Conservation (phyloP, 192 early-diverging fungal genomes). For the Backusella mclennaniae region DNA sequence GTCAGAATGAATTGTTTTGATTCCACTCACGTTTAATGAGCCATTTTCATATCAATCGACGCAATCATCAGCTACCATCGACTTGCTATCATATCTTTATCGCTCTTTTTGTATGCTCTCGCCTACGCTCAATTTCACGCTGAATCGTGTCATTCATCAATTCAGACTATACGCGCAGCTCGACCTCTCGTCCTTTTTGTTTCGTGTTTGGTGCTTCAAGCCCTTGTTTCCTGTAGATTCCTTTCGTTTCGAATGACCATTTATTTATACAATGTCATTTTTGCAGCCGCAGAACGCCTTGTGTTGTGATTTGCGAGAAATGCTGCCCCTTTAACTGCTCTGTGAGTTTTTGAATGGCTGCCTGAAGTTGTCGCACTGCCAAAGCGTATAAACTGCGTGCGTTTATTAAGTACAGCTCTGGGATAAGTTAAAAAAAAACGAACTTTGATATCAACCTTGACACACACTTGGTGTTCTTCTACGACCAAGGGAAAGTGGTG, state of each 20-base stretch:
- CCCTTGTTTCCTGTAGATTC: constrained; percentile 45
- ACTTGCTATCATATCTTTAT: no score
- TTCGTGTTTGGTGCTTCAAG: constrained; percentile 29
- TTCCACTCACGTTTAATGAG: no score
- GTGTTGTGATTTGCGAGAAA: constrained; percentile 59
- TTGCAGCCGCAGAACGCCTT: constrained; percentile 43
- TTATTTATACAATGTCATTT: constrained; percentile 55
- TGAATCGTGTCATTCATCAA: no score
- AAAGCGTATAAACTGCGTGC: constrained; percentile 50
- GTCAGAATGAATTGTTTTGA: no score
- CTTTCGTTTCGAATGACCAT: constrained; percentile 52
- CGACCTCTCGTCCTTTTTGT: constrained; percentile 41
- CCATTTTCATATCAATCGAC: no score
- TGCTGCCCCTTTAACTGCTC: constrained; percentile 50
- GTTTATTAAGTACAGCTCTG: constrained; percentile 54
- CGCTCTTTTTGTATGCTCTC: no score
- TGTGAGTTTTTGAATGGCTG: constrained; percentile 35
- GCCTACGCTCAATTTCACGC: no score
- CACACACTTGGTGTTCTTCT: constrained; percentile 43
- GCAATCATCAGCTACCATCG: no score
- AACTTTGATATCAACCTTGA: constrained; percentile 49
- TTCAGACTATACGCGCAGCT: no score
- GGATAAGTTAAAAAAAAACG: constrained; percentile 71
- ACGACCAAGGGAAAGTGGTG: constrained; percentile 47
- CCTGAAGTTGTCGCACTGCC: constrained; percentile 45